phyloP scores from a whole-genome alignment of 208 protist genomes.

The Novymonas esmeraldas region DNA sequence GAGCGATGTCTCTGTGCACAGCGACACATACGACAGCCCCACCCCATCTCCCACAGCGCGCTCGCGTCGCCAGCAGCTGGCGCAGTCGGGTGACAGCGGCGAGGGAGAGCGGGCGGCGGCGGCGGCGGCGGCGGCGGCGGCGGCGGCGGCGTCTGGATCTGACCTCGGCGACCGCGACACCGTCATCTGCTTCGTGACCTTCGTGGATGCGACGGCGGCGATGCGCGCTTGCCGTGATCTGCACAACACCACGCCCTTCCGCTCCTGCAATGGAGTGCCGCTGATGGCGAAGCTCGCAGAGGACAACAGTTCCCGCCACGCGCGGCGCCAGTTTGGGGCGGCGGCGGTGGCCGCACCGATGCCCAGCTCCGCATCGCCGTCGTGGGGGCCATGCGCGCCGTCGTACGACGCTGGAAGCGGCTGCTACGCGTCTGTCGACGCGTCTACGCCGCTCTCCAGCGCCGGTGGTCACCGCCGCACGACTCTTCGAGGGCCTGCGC shows the following conservation, averaged over 20 bases:
- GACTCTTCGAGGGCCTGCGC: background rate
- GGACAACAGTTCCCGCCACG: constrained; percentile 39
- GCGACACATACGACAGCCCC: constrained; percentile 47
- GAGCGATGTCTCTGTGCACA: constrained; percentile 50
- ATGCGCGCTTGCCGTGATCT: constrained; percentile 39
- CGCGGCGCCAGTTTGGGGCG: constrained; percentile 23
- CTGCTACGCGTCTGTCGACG: background rate
- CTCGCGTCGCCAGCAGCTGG: background rate
- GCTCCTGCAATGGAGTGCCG: constrained; percentile 30
- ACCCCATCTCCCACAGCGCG: background rate
- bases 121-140: background rate
- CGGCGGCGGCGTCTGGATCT: background rate
- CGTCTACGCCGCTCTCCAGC: background rate
- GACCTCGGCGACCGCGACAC: constrained; percentile 18
- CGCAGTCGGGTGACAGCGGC: background rate
- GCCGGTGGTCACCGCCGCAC: background rate
- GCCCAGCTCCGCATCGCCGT: background rate
- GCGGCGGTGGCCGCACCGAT: background rate
- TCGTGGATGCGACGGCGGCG: constrained; percentile 42
- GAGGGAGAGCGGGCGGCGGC: background rate
- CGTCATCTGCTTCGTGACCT: constrained; percentile 74
- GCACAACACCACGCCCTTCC: constrained; percentile 56
- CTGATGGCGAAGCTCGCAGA: constrained; percentile 64
- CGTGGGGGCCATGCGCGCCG: background rate
- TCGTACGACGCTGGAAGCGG: background rate